Percentiles rank a stretch among this genome's conserved stretches.
Conservation (phyloP, 2,329 filamentous ascomycete species). For the Pseudocercospora fuligena region DNA sequence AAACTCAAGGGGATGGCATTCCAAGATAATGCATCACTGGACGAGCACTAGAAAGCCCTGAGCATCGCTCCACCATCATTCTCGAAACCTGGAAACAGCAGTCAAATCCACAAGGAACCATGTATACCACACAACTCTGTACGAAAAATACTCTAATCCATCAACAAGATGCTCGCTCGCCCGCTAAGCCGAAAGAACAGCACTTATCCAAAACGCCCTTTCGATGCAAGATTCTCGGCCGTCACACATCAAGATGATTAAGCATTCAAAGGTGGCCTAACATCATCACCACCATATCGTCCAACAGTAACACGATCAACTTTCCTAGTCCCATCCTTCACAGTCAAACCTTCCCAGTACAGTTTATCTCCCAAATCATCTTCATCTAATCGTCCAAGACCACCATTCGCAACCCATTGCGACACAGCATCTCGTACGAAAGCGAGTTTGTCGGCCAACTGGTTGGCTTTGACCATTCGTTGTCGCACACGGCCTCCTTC, state of each 20-base stretch:
- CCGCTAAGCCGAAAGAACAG: neutral
- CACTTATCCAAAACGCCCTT: neutral
- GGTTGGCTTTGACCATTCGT: conserved; percentile 69
- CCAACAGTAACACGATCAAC: conserved; percentile 55
- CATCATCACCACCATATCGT: conserved; percentile 51
- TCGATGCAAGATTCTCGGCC: neutral
- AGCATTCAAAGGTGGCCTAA: neutral
- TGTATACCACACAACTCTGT: neutral
- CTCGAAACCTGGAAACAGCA: neutral
- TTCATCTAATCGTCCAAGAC: conserved; percentile 60
- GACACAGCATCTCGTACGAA: conserved; percentile 71
- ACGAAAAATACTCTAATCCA: neutral
- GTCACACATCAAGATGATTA: neutral
- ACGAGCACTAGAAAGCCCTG: no score
- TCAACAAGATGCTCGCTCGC: neutral
- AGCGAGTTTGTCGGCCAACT: conserved; percentile 73
- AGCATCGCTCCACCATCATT: no score
- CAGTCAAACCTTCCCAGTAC: conserved; percentile 50
- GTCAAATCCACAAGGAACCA: neutral
- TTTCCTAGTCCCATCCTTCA: conserved; percentile 51
- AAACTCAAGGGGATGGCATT: no score
- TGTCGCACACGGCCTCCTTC: conserved; percentile 52
- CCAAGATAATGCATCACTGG: no score
- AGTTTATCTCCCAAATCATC: conserved; percentile 39
- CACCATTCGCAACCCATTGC: conserved; percentile 73